Base-by-base conservation (phyloP, 1,139 yeast species). In the Ashbya aceris region DNA sequence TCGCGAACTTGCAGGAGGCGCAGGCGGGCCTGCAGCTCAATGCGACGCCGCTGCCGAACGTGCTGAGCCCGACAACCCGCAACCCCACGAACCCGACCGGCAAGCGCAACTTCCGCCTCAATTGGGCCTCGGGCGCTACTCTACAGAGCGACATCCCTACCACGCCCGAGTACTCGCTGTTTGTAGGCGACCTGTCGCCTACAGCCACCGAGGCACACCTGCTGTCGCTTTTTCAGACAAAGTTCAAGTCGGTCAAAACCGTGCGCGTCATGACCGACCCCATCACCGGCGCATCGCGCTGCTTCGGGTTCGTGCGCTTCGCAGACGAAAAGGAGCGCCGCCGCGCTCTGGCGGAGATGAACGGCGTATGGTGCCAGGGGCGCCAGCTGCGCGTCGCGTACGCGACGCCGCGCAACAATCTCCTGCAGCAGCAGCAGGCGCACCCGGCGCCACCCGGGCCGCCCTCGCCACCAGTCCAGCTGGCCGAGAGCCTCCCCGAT, bases 231-330 rank as follows among this genome's bases (percentile, higher is more conserved):
- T 87, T 89, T 64, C 86, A 81, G 56, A 67, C 76, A 12, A 73
- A 76, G 45, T 87, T 75, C 61, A 77, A 82, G 7, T 79, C 89
- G 30, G 80, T 89, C 41, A 79, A 83, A 52, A 86, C 89, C 38
- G 95, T 84, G 20, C 80, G 87, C 56, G 84, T 89, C 44, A 86
- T 87, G 91, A 68, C 79, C 4, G 96, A 89, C 59, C 80, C 86
- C 2, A 69, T 73, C 17, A 77, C 93, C 2, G 83, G 83, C 12
- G 69, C 73, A 17, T 81, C 95, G 2, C 77, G 91, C 52, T 94
- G 96, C 33, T 86, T 84, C 64, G 97, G 96, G 1, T 87, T 89
- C 63, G 91, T 87, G n/a, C 73, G 95, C 47, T 86, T 89, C 60
- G 67, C 74, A 35, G 74, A 76, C 44, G 83, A 79, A 50, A 71